Conservation (phyloP, 345 rosid species). For the Acer saccharum region DNA sequence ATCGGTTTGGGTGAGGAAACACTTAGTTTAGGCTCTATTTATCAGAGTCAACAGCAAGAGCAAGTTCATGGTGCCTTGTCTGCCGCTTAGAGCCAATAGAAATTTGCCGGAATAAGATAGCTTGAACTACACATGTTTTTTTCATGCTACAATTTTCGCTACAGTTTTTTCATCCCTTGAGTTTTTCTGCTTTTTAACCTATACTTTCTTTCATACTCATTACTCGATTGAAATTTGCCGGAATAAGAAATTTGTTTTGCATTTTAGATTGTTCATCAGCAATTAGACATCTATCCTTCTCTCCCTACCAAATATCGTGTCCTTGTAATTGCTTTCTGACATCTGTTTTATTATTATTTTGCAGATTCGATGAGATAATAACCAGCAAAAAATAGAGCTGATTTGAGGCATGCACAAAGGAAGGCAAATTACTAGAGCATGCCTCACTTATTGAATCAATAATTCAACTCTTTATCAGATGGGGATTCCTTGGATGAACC, state of each 20-base stretch:
- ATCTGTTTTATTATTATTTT: not conserved
- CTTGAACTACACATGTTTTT: not conserved
- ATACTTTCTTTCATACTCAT: too few species aligned
- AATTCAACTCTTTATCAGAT: too few species aligned
- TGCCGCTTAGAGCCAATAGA: slow-evolving; percentile 41
- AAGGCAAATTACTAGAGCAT: too few species aligned
- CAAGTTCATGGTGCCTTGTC: slow-evolving; percentile 30
- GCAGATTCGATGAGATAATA: not conserved
- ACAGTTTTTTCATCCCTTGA: slow-evolving; percentile 7
- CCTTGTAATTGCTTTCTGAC: not conserved
- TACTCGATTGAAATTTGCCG: too few species aligned
- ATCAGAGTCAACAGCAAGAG: slow-evolving; percentile 33
- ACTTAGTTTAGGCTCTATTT: slow-evolving; percentile 15
- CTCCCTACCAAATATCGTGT: too few species aligned
- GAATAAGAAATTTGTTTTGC: too few species aligned
- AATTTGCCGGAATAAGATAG: slow-evolving; percentile 20
- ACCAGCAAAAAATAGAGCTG: not conserved
- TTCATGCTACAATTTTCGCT: slow-evolving; percentile 25
- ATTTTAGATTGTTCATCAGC: too few species aligned
- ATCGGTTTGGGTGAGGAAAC: not conserved
- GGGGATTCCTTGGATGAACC: too few species aligned
- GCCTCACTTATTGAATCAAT: too few species aligned
- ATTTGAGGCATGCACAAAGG: not conserved
- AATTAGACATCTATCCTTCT: too few species aligned
- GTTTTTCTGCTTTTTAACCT: too few species aligned